These are phyloP conservation scores for Osmozyma mogii DNA, from an alignment of 805 yeast genomes.

Conservation along the genomic window DNA sequence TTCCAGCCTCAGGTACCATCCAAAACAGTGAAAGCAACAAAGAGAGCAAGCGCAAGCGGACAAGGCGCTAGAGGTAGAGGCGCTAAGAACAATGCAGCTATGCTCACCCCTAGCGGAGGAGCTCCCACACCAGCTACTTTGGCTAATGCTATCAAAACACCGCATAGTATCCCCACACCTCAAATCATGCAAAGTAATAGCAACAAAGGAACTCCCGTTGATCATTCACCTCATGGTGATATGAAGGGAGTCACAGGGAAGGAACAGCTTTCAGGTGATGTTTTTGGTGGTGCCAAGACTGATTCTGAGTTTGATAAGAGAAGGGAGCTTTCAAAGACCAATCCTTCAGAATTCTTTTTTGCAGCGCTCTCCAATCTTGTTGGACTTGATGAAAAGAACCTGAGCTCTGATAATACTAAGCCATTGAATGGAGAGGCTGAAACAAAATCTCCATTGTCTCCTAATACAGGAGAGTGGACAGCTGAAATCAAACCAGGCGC, in stretches of 20 bases:
- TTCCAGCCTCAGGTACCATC: slow-evolving; percentile 1
- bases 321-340: slow-evolving; percentile 36
- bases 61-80: slow-evolving; percentile 7
- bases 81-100: slow-evolving; percentile 15
- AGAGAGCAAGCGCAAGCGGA: slow-evolving; percentile 8
- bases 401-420: too few relatives aligned
- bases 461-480: slow-evolving; percentile 29
- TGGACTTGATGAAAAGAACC: slow-evolving; percentile 34
- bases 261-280: too few relatives aligned
- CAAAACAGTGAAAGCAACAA: slow-evolving; percentile 16
- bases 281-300: slow-evolving; percentile 16
- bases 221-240: slow-evolving; percentile 22
- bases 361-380: slow-evolving; percentile 45
- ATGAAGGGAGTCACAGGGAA: too few relatives aligned
- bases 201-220: slow-evolving; percentile 35
- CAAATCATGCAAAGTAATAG: slow-evolving; percentile 29
- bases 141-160: slow-evolving; percentile 35
- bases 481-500: slow-evolving; percentile 40
- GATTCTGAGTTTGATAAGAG: slow-evolving; percentile 39
- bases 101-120: slow-evolving; percentile 28
- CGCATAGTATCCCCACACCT: slow-evolving; percentile 36
- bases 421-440: slow-evolving; percentile 4
- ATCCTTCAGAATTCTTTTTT: slow-evolving; percentile 42
- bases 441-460: slow-evolving; percentile 32
- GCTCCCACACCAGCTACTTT: slow-evolving; percentile 32